Evolutionary conservation across 345 rosid species (phyloP), one percentile per base, ranked within the genome.

Genomic region (Corymbia maculata): DNA sequence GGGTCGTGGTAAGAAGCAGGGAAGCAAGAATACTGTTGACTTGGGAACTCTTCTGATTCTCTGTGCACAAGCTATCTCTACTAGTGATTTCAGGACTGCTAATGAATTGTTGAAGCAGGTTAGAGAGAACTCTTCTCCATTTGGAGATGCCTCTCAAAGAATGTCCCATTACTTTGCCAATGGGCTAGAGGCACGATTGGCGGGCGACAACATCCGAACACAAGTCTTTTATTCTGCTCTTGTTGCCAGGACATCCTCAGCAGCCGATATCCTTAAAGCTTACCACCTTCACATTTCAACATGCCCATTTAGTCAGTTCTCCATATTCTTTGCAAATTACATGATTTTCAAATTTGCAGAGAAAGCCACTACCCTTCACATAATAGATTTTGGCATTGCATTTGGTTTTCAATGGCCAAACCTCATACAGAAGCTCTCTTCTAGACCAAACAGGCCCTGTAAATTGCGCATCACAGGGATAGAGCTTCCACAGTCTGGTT

Each of bases 321-420:
- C 97, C 8, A 93, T 91, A 13, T 44, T 90, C 85, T 97, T 90
- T 87, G 93, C 95, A 6, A 94, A 91, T 91, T 89, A 89, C 88
- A 93, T 87, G 91, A 94, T 97, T 87, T 55, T 88, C 82, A 88
- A 91, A 28, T 92, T 92, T 79, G 94, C 98, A 52, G 93, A 92
- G 85, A 93, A 91, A 24, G 94, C 96, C 57, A 89, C 92, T 8
- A 93, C 91, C 79, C 96, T 97, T 92, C 99, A 97, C 89, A 91
- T 97, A 32, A 89, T 97, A 85, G 99, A 97, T 91, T 97, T 97
- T 30, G 99, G 99, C 79, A 94, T 97, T 82, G 86, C 87, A n/a
- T 96, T 94, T 85, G 99, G 99, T 88, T 96, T 95, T 92, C 98
- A 96, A 45, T 97, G 98, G 99, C 99, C 99, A 2, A 86, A 90